These are phyloP conservation scores for Leccinum pellstonianum DNA, from an alignment of 768 basidiomycete species.

Conservation along the genomic window DNA sequence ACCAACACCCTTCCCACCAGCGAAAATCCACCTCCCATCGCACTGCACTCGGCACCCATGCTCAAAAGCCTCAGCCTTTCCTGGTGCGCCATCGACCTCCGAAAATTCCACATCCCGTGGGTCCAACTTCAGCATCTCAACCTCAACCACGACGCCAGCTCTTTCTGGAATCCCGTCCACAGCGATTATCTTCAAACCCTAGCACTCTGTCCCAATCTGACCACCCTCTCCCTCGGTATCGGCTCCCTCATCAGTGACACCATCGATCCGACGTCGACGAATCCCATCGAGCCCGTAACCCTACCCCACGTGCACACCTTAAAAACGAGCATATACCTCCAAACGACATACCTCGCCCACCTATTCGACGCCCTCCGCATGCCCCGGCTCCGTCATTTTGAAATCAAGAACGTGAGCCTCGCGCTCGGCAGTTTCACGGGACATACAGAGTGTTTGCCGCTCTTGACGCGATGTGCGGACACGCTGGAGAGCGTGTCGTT, in stretches of 20 bases:
- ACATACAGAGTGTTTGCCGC: constrained; percentile 29
- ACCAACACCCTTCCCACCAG: constrained; percentile 24
- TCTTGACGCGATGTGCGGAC: constrained; percentile 26
- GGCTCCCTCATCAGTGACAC: constrained; percentile 18
- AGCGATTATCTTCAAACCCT: constrained; percentile 29
- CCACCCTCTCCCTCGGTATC: constrained; percentile 28
- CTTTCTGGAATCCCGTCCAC: constrained; percentile 31
- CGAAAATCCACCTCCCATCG: constrained; percentile 26
- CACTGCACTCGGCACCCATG: constrained; percentile 26
- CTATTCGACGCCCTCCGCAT: constrained; percentile 30
- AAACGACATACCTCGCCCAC: constrained; percentile 23
- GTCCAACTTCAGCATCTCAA: constrained; percentile 27
- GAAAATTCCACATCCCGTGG: constrained; percentile 29
- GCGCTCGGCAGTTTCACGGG: constrained; percentile 25
- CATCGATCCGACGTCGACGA: constrained; percentile 9
- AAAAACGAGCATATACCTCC: constrained; percentile 26
- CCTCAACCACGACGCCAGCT: constrained; percentile 29
- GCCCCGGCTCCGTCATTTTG: constrained; percentile 26
- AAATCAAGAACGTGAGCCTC: constrained; percentile 31
- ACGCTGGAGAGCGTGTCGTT: constrained; percentile 30
- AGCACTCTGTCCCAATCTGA: constrained; percentile 26
- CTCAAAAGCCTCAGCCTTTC: constrained; percentile 30
- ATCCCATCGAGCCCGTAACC: constrained; percentile 20
- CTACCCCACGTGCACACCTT: constrained; percentile 30
- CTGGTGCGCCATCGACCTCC: constrained; percentile 30